Conservation (phyloP, 768 basidiomycete species). For the Terana coerulea region DNA sequence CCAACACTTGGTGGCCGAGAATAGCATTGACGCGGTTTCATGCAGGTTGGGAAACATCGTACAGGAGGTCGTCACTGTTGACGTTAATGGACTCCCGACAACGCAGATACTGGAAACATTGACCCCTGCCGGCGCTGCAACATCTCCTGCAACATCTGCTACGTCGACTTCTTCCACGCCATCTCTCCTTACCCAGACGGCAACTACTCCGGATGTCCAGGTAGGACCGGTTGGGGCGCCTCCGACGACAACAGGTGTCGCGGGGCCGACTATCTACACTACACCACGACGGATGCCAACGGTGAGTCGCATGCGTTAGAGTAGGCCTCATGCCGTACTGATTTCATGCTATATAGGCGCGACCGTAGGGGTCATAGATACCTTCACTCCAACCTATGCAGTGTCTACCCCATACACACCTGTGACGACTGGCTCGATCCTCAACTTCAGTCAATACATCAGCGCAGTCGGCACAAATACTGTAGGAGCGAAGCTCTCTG, state of each 20-base stretch:
- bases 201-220: conserved; percentile 15
- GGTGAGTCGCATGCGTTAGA: conserved; percentile 15
- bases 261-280: conserved; percentile 25
- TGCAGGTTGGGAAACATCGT: conserved; percentile 47
- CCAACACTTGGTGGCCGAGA: conserved; percentile 7
- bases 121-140: background rate
- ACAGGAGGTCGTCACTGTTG: conserved; percentile 42
- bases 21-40: conserved; percentile 7
- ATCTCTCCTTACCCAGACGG: conserved; percentile 9
- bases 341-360: conserved; percentile 14
- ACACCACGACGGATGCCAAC: conserved; percentile 32
- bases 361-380: conserved; percentile 21
- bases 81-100: conserved; percentile 33
- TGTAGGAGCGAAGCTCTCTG: conserved; percentile 12
- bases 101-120: conserved; percentile 37
- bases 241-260: conserved; percentile 10
- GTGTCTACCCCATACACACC: conserved; percentile 19
- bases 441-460: conserved; percentile 29
- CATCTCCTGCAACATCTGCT: conserved; percentile 18
- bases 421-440: conserved; percentile 26
- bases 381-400: conserved; percentile 31
- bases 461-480: conserved; percentile 26
- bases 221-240: conserved; percentile 56
- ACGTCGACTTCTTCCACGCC: conserved; percentile 16
- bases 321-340: background rate